These are phyloP conservation scores for Colletotrichum tropicale DNA, from an alignment of 2,329 filamentous ascomycete species.

Conservation along the genomic window DNA sequence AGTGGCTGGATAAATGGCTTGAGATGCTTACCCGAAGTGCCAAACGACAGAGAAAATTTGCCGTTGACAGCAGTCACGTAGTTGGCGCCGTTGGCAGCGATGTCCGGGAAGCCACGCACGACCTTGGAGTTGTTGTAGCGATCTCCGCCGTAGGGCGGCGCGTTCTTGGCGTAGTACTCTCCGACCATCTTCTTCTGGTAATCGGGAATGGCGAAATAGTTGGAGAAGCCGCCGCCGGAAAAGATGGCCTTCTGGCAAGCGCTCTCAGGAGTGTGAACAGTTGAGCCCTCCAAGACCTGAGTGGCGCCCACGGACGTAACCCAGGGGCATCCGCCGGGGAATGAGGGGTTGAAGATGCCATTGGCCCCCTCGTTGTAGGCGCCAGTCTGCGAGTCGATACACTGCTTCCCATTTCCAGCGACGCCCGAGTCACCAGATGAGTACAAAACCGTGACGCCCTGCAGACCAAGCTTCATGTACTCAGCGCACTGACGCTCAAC, in stretches of 20 bases:
- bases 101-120: slow-evolving; percentile 52
- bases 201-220: slow-evolving; percentile 48
- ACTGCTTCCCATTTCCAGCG: slow-evolving; percentile 39
- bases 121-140: slow-evolving; percentile 49
- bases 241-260: slow-evolving; percentile 52
- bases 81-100: slow-evolving; percentile 48
- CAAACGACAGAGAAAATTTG: slow-evolving; percentile 45
- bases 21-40: slow-evolving; percentile 42
- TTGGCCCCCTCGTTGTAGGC: slow-evolving; percentile 32
- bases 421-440: slow-evolving; percentile 56
- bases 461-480: slow-evolving; percentile 61
- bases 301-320: slow-evolving; percentile 59
- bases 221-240: slow-evolving; percentile 54
- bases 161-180: slow-evolving; percentile 42
- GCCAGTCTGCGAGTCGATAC: slow-evolving; percentile 35
- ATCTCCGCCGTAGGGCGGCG: slow-evolving; percentile 44
- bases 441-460: slow-evolving; percentile 55
- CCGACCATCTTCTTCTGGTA: slow-evolving; percentile 49
- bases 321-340: slow-evolving; percentile 52
- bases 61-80: slow-evolving; percentile 48
- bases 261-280: slow-evolving; percentile 42
- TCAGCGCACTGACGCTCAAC: slow-evolving; percentile 57
- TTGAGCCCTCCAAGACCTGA: slow-evolving; percentile 42
- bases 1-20: not conserved
- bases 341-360: slow-evolving; percentile 48